Evolutionary conservation across 2,329 filamentous ascomycete species (phyloP), one percentile per base, ranked within the genome.

Genomic region (Phyllosticta ampelicida): DNA sequence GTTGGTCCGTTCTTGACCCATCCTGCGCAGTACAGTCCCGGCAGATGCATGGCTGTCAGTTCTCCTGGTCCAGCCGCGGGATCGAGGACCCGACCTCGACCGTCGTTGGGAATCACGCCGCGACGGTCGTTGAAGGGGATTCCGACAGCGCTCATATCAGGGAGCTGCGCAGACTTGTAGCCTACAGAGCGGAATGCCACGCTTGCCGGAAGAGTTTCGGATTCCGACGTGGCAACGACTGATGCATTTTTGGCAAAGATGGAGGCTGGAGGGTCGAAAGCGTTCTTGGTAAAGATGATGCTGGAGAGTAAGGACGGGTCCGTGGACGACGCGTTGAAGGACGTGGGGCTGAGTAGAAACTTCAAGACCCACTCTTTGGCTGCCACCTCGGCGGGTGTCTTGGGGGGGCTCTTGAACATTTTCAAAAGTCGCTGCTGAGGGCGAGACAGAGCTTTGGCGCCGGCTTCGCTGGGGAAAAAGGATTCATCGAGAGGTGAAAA

Each of bases 1-100:
- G 90, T 96, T 0, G 94, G 92, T 0, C 94, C 94, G 36, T 87
- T 83, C 75, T 97, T 97, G 9, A 96, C 90, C 94, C 94, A 99
- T 0, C 94, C 94, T 16, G 92, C 88, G 63, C 90, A 95, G 73
- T 99, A 99, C 26, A 96, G 72, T 0, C 92, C 90, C 0, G 86
- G 83, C 0, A 87, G 66, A 70, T 81, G 67, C 63, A 76, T 66
- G 61, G 78, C 73, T 63, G 76, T 65, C 55, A 77, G 65, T 60
- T 71, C 63, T 63, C 72, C 65, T 64, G 75, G 66, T 16, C 55
- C 55, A 4, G 19, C 16, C 8, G 9, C 44, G 2, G 73, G 73
- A 16, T 69, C 71, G 2, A 83, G 75, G 19, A 95, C 82, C 54
- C 94, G 84, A 0, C 94, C 94, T 29, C 83, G 74, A 1, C 85